Percentiles rank a stretch among this genome's conserved stretches.
phyloP scores from a whole-genome alignment of 2,329 filamentous ascomycete genomes.

The Diaporthe amygdali region DNA sequence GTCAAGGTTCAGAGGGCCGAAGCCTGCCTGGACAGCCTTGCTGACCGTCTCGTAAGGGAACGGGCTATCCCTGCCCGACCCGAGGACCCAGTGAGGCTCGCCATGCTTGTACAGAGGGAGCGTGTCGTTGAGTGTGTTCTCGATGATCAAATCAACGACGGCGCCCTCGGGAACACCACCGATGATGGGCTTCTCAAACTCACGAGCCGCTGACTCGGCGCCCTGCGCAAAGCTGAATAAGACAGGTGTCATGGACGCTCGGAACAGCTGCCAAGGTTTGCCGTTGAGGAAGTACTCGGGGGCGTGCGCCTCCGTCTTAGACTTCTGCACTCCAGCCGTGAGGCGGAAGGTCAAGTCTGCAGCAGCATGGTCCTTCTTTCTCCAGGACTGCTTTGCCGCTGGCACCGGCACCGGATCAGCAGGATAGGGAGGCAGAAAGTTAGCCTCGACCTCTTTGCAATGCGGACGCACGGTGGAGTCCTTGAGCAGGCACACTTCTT shows the following conservation, averaged over 20 bases:
- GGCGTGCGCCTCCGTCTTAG: slow-evolving; percentile 16
- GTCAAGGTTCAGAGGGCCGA: slow-evolving; percentile 7
- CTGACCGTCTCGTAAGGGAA: slow-evolving; percentile 21
- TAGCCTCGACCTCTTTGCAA: slow-evolving; percentile 22
- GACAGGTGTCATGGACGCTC: slow-evolving; percentile 25
- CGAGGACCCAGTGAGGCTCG: slow-evolving; percentile 29
- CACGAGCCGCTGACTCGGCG: slow-evolving; percentile 1
- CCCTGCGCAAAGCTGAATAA: slow-evolving; percentile 25
- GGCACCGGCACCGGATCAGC: background rate
- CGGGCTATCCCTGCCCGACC: background rate
- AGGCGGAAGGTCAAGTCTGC: slow-evolving; percentile 26
- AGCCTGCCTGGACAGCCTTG: background rate
- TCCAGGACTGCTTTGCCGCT: background rate
- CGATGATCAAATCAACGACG: slow-evolving; percentile 24
- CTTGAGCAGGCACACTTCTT: slow-evolving; percentile 26
- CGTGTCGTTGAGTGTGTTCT: slow-evolving; percentile 14
- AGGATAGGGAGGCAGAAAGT: slow-evolving; percentile 25
- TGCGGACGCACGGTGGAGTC: slow-evolving; percentile 21
- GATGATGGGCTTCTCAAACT: slow-evolving; percentile 19
- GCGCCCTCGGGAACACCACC: slow-evolving; percentile 2
- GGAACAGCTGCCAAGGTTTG: slow-evolving; percentile 25
- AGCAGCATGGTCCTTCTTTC: background rate
- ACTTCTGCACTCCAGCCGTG: slow-evolving; percentile 9
- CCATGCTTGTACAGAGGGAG: slow-evolving; percentile 31
- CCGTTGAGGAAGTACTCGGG: slow-evolving; percentile 20